These are phyloP conservation scores for Pulveroboletus sp. DNA, from an alignment of 768 basidiomycete genomes.

Conservation along the genomic window DNA sequence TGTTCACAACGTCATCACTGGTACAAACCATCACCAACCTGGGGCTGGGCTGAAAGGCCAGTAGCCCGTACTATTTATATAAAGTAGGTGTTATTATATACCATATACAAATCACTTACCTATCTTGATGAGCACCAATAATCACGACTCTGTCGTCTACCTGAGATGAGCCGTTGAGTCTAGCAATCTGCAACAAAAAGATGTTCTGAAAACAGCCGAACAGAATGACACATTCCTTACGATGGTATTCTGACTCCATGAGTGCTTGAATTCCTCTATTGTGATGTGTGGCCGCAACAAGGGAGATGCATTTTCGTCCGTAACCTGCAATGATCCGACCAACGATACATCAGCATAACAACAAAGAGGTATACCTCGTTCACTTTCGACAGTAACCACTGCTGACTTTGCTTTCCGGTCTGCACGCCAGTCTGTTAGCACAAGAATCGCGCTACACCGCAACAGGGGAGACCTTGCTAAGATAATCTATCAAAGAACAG, in stretches of 20 bases:
- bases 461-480: conserved; percentile 55
- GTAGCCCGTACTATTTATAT: conserved; percentile 52
- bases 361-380: conserved; percentile 41
- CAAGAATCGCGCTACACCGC: not conserved
- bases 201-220: not conserved
- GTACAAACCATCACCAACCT: conserved; percentile 37
- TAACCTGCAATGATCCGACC: conserved; percentile 44
- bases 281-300: conserved; percentile 54
- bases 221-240: conserved; percentile 34
- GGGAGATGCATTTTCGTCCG: conserved; percentile 53
- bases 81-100: not conserved
- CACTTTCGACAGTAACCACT: conserved; percentile 70
- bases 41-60: conserved; percentile 78
- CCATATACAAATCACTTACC: conserved; percentile 34
- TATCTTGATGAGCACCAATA: conserved; percentile 81
- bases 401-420: conserved; percentile 73
- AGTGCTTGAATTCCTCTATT: conserved; percentile 67
- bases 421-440: conserved; percentile 28
- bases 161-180: conserved; percentile 67
- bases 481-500: conserved; percentile 50
- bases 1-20: not conserved
- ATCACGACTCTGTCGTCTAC: conserved; percentile 61
- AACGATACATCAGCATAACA: conserved; percentile 2
- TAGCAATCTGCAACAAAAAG: conserved; percentile 50
- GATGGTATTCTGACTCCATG: conserved; percentile 83